Conservation (phyloP, 2,329 filamentous ascomycete species). For the Colletotrichum eleusines region DNA sequence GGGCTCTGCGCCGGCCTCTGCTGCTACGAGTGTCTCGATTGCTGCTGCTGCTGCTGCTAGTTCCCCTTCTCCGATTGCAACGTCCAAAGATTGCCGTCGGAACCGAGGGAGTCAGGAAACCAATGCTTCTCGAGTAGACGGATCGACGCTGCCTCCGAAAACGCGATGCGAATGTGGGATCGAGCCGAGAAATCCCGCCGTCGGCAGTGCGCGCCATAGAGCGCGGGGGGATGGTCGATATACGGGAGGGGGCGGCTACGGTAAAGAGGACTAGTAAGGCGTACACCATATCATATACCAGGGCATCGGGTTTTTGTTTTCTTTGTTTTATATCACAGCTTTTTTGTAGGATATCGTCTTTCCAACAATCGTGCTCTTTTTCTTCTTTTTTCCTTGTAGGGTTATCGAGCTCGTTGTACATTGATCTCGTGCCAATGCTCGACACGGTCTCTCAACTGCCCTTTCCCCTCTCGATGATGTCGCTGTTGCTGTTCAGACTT, state of each 20-base stretch:
- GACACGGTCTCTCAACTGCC: slow-evolving; percentile 1
- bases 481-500: background rate
- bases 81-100: background rate
- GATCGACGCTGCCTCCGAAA: background rate
- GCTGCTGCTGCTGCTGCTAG: slow-evolving; percentile 47
- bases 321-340: background rate
- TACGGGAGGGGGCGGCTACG: background rate
- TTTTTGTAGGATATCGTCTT: slow-evolving; percentile 6
- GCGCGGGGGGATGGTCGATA: background rate
- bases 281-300: slow-evolving; percentile 33
- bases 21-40: slow-evolving; percentile 53
- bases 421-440: background rate
- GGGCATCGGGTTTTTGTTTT: slow-evolving; percentile 8
- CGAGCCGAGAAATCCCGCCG: background rate
- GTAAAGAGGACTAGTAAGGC: background rate
- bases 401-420: slow-evolving; percentile 9
- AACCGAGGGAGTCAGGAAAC: background rate
- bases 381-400: background rate
- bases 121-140: background rate
- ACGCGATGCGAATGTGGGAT: background rate
- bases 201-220: background rate
- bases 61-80: background rate
- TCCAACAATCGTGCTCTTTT: slow-evolving; percentile 16
- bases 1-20: slow-evolving; percentile 55
- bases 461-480: background rate